These are phyloP conservation scores for Starmerella floris DNA, from an alignment of 805 yeast genomes.

Conservation along the genomic window DNA sequence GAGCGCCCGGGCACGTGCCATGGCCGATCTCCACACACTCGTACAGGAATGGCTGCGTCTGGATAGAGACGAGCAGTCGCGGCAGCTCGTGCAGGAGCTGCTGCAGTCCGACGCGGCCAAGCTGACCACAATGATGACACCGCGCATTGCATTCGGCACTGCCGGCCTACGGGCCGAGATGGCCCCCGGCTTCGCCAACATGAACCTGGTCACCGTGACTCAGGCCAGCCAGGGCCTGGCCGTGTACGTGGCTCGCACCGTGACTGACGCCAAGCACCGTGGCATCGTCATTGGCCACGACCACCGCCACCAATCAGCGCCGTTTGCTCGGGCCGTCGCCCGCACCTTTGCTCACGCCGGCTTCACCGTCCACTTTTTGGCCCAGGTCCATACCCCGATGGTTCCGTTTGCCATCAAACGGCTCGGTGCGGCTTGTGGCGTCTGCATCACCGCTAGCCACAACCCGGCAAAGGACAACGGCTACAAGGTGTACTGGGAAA, in stretches of 20 bases:
- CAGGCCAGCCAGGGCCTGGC: slow-evolving; percentile 57
- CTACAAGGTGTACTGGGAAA: slow-evolving; percentile 81
- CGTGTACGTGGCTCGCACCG: slow-evolving; percentile 24
- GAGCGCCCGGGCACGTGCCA: no score
- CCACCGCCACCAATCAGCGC: slow-evolving; percentile 67
- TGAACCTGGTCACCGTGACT: slow-evolving; percentile 77
- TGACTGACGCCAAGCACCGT: slow-evolving; percentile 25
- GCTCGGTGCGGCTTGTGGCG: slow-evolving; percentile 57
- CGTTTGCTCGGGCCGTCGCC: slow-evolving; percentile 70
- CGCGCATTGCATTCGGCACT: slow-evolving; percentile 71
- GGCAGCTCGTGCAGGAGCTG: slow-evolving; percentile 5
- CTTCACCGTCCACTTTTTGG: slow-evolving; percentile 44
- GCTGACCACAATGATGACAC: slow-evolving; percentile 12
- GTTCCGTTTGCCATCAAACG: slow-evolving; percentile 77
- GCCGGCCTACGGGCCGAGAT: slow-evolving; percentile 80
- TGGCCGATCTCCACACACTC: not conserved
- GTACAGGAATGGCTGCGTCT: slow-evolving; percentile 14
- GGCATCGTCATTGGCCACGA: slow-evolving; percentile 78
- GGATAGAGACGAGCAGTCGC: slow-evolving; percentile 9
- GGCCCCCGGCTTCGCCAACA: slow-evolving; percentile 81
- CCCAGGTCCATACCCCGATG: slow-evolving; percentile 64
- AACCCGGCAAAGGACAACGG: slow-evolving; percentile 58
- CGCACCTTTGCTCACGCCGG: slow-evolving; percentile 58
- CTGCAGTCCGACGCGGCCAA: slow-evolving; percentile 10
- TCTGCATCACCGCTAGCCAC: slow-evolving; percentile 54